Evolutionary conservation across 257 asterid species (phyloP).

Genomic region (Primulina tabacum): DNA sequence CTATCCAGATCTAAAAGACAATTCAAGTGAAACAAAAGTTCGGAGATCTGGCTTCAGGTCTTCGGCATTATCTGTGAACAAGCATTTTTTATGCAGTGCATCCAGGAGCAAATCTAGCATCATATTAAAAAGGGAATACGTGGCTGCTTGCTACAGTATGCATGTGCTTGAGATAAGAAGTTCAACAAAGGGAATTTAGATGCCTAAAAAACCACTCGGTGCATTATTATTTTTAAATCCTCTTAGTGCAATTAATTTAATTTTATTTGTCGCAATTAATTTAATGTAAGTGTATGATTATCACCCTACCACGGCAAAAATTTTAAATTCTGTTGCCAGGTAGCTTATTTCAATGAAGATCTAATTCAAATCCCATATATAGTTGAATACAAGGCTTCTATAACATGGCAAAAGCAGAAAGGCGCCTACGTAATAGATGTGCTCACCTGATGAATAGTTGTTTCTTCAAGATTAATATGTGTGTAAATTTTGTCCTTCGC

Average conservation of each 20-base stretch:
- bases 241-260: too few species aligned
- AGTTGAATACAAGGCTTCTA: neutral
- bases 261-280: too few species aligned
- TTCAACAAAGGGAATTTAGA: neutral
- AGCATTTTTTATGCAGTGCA: neutral
- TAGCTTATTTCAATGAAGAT: conserved; percentile 3
- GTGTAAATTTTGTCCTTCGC: conserved; percentile 82
- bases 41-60: neutral
- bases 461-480: conserved; percentile 79
- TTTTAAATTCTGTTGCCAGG: neutral
- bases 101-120: neutral
- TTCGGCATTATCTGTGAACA: neutral
- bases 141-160: neutral
- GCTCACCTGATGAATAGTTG: conserved; percentile 71
- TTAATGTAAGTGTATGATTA: too few species aligned
- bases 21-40: neutral
- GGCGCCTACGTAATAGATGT: conserved; percentile 13
- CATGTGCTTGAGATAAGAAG: neutral
- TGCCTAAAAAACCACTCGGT: neutral
- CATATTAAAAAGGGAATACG: neutral
- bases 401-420: conserved; percentile 6
- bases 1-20: neutral
- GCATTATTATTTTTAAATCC: neutral
- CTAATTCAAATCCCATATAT: conserved; percentile 8
- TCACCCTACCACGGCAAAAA: neutral